These are phyloP conservation scores for Baudoinia panamericana DNA, from an alignment of 495 filamentous ascomycete species.

Conservation along the genomic window DNA sequence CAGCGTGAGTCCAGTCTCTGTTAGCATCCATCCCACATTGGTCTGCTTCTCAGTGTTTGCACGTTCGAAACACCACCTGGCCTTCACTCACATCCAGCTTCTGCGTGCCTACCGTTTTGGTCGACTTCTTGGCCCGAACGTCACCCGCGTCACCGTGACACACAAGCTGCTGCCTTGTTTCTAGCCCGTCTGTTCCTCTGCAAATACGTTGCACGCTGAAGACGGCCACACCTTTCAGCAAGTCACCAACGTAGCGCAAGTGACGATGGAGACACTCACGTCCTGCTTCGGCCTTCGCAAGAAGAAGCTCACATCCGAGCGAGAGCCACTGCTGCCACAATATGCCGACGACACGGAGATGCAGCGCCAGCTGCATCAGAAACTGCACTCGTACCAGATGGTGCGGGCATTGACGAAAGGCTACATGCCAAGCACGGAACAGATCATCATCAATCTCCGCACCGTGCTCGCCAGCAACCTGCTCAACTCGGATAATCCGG, in stretches of 20 bases:
- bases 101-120: background rate
- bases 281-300: constrained; percentile 41
- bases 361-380: constrained; percentile 65
- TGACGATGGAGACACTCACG: constrained; percentile 34
- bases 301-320: constrained; percentile 30
- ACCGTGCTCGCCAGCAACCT: constrained; percentile 65
- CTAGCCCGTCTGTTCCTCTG: background rate
- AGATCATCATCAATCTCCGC: constrained; percentile 66
- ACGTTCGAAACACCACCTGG: too few species aligned
- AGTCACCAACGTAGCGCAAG: constrained; percentile 1
- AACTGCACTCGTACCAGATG: constrained; percentile 90
- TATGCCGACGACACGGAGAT: constrained; percentile 72
- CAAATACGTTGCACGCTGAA: background rate
- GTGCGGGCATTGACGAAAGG: constrained; percentile 67
- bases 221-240: too few species aligned
- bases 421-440: constrained; percentile 85
- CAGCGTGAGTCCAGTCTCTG: too few species aligned
- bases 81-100: background rate
- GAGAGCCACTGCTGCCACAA: constrained; percentile 66
- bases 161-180: constrained; percentile 5
- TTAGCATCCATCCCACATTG: too few species aligned
- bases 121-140: too few species aligned
- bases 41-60: too few species aligned
- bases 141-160: background rate
- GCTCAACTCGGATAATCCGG: constrained; percentile 60